A percentile compares a stretch with the other conserved stretches of the same genome.
Evolutionary conservation across 495 filamentous ascomycete genomes (phyloP).

Genomic region (Filosporella fistucella): DNA sequence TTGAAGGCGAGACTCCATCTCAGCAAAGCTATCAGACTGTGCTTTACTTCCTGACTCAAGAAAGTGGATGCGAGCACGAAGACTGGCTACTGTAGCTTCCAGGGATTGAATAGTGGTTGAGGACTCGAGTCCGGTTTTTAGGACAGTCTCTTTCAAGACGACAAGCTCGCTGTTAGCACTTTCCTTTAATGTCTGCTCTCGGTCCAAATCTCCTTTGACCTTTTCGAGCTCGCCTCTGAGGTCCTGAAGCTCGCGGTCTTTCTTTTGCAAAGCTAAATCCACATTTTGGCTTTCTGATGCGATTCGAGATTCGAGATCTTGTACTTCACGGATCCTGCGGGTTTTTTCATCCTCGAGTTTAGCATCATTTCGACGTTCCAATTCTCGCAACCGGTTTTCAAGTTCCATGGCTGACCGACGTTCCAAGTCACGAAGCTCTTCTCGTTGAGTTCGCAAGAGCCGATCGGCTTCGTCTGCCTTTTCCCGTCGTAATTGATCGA

Average conservation of each 20-base stretch:
- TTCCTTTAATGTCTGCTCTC: conserved; percentile 49
- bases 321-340: conserved; percentile 56
- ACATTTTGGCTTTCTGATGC: conserved; percentile 58
- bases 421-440: conserved; percentile 20
- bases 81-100: conserved; percentile 67
- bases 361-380: conserved; percentile 16
- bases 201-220: conserved; percentile 55
- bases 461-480: conserved; percentile 21
- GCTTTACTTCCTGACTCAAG: conserved; percentile 84
- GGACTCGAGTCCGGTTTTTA: conserved; percentile 59
- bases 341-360: conserved; percentile 54
- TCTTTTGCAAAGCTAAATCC: conserved; percentile 57
- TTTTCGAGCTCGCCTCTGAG: conserved; percentile 47
- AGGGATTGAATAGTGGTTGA: conserved; percentile 59
- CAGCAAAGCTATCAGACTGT: conserved; percentile 73
- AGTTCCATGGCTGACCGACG: conserved; percentile 14
- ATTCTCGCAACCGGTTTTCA: conserved; percentile 19
- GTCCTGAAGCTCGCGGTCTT: conserved; percentile 53
- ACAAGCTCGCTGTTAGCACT: not conserved
- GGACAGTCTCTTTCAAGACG: conserved; percentile 42
- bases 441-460: conserved; percentile 18
- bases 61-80: conserved; percentile 77
- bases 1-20: conserved; percentile 70
- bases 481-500: conserved; percentile 21
- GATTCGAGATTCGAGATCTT: conserved; percentile 56